phyloP scores from a whole-genome alignment of 208 protist species.

The Balamuthia mandrillaris region DNA sequence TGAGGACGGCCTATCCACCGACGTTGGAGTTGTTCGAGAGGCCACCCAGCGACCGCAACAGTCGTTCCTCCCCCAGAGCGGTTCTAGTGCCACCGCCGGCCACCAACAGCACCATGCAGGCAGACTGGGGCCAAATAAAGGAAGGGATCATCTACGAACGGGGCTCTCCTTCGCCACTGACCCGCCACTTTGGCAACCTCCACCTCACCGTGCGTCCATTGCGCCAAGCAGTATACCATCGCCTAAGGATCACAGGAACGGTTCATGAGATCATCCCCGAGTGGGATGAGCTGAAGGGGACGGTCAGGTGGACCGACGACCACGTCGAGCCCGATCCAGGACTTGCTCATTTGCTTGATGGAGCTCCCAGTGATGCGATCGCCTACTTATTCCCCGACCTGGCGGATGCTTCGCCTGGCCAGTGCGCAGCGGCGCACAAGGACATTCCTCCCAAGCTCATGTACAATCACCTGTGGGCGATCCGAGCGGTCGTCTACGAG shows the following conservation, averaged over 20 bases:
- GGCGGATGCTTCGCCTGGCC: not conserved
- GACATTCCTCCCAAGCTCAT: not conserved
- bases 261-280: not conserved
- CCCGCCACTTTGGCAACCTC: not conserved
- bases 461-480: not conserved
- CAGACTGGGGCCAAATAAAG: not conserved
- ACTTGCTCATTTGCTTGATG: not conserved
- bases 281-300: not conserved
- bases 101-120: not conserved
- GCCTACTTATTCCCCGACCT: not conserved
- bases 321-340: not conserved
- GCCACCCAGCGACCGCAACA: not conserved
- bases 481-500: not conserved
- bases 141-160: not conserved
- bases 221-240: slow-evolving; percentile 5
- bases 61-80: not conserved
- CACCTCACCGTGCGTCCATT: not conserved
- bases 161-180: not conserved
- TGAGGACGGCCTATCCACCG: not conserved
- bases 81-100: not conserved
- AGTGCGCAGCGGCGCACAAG: not conserved
- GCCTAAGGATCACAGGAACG: not conserved
- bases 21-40: not conserved
- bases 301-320: not conserved
- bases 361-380: not conserved